phyloP scores from a whole-genome alignment of 2,329 filamentous ascomycete genomes.

The Alternaria atra region DNA sequence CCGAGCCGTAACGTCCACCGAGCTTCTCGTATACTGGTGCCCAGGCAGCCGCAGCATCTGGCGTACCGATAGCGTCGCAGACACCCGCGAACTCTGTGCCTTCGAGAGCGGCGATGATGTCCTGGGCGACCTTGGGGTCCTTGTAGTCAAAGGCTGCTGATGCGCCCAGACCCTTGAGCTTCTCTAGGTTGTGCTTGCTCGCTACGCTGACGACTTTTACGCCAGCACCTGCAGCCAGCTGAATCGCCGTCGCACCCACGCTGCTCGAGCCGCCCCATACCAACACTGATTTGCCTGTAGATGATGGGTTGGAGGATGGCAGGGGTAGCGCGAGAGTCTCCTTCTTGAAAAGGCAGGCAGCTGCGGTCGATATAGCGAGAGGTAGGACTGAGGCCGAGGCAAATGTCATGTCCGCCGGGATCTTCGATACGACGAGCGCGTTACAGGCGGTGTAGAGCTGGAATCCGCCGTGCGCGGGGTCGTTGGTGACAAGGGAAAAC shows the following conservation, averaged over 20 bases:
- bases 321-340: slow-evolving; percentile 52
- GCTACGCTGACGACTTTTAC: slow-evolving; percentile 54
- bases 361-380: slow-evolving; percentile 56
- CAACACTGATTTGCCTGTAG: slow-evolving; percentile 52
- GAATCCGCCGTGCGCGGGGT: slow-evolving; percentile 41
- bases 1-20: slow-evolving; percentile 40
- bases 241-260: slow-evolving; percentile 56
- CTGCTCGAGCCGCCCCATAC: slow-evolving; percentile 62
- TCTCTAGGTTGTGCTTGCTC: slow-evolving; percentile 44
- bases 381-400: slow-evolving; percentile 55
- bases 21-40: slow-evolving; percentile 40
- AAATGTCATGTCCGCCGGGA: slow-evolving; percentile 52
- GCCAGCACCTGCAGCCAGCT: slow-evolving; percentile 54
- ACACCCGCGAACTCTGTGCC: slow-evolving; percentile 54
- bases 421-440: slow-evolving; percentile 45
- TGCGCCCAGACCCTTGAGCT: slow-evolving; percentile 42
- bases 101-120: slow-evolving; percentile 53
- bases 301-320: slow-evolving; percentile 45
- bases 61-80: slow-evolving; percentile 51
- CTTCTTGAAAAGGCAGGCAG: slow-evolving; percentile 54
- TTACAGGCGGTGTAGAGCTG: slow-evolving; percentile 47
- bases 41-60: slow-evolving; percentile 35
- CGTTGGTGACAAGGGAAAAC: slow-evolving; percentile 34
- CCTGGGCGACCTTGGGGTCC: slow-evolving; percentile 41
- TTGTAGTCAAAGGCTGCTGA: slow-evolving; percentile 46